Conservation (phyloP, 2,329 filamentous ascomycete species). For the Fusarium armeniacum region DNA sequence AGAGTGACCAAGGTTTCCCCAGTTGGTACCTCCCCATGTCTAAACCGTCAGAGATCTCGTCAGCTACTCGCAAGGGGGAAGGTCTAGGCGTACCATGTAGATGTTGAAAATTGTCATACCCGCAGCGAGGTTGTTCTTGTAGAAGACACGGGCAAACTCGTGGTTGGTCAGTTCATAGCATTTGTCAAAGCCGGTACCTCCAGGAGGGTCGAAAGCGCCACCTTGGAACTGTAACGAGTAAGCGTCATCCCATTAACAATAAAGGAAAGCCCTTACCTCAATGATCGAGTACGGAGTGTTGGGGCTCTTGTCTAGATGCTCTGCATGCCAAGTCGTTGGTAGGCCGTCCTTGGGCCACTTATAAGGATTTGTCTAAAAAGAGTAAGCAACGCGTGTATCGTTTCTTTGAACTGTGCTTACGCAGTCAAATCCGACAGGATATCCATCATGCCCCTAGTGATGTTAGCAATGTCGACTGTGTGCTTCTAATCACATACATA, state of each 20-base stretch:
- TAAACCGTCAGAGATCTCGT: constrained; percentile 43
- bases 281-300: constrained; percentile 74
- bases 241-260: rapidly evolving
- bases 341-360: constrained; percentile 51
- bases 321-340: constrained; percentile 63
- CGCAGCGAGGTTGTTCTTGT: constrained; percentile 79
- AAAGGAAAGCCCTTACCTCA: constrained; percentile 6
- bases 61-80: rapidly evolving
- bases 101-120: constrained; percentile 77
- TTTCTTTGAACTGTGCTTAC: constrained; percentile 27
- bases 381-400: background rate
- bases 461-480: rapidly evolving
- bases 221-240: constrained; percentile 70
- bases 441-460: constrained; percentile 70
- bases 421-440: constrained; percentile 73
- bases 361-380: constrained; percentile 61
- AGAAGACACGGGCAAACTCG: constrained; percentile 84
- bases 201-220: constrained; percentile 81
- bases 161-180: constrained; percentile 76
- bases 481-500: constrained; percentile 56
- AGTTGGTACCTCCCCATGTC: constrained; percentile 84
- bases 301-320: constrained; percentile 73
- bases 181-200: constrained; percentile 76
- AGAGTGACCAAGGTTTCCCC: constrained; percentile 82
- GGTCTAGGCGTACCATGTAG: constrained; percentile 72